Evolutionary conservation across 495 filamentous ascomycete genomes (phyloP).

Genomic region (Aspergillus affinis): DNA sequence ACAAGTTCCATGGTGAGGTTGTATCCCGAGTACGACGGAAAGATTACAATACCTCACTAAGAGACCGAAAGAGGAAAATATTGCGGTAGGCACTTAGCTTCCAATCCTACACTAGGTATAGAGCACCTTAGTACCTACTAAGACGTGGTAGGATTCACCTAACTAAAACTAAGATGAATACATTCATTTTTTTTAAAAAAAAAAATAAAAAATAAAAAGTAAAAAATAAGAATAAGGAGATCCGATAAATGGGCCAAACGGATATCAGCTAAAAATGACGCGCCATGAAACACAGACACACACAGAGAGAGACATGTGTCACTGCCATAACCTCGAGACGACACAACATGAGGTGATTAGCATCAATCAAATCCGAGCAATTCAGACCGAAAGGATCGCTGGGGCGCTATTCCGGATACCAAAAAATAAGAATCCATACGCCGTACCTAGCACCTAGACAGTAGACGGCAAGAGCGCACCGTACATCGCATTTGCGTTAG

Average conservation of each 20-base stretch:
- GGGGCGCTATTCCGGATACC: neutral
- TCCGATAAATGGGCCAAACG: neutral
- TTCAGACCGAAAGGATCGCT: neutral
- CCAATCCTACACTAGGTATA: too few relatives aligned
- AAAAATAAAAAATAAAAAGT: neutral
- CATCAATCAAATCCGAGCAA: neutral
- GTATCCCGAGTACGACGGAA: constrained; percentile 9
- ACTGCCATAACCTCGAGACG: neutral
- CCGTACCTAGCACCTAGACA: too few relatives aligned
- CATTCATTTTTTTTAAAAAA: too few relatives aligned
- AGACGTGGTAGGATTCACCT: too few relatives aligned
- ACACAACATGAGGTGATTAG: neutral
- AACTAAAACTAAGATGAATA: too few relatives aligned
- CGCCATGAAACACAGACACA: neutral
- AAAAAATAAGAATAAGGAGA: neutral
- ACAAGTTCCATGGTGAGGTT: neutral
- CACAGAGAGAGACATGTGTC: neutral
- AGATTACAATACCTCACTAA: constrained; percentile 8
- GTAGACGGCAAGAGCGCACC: neutral
- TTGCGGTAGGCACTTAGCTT: neutral
- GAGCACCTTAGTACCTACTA: too few relatives aligned
- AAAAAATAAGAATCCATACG: neutral
- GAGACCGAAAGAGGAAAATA: neutral
- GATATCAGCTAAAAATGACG: neutral
- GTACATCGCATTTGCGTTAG: neutral